Evolutionary conservation across 441 rosid genomes (phyloP).

Genomic region (Brassica balearica): DNA sequence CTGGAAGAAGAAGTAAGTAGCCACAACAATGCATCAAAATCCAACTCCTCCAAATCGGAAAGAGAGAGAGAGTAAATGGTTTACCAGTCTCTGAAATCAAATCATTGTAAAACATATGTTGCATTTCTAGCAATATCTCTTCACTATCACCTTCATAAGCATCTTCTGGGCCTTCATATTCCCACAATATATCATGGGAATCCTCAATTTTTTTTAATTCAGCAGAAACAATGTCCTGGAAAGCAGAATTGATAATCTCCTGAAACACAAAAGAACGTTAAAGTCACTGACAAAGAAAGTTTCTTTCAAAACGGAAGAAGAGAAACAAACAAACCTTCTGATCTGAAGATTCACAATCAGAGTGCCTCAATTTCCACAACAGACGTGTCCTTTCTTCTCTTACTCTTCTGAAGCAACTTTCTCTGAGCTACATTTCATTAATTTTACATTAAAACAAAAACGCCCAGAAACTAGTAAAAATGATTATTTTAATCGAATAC

Average conservation of each 20-base stretch:
- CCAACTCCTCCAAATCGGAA: constrained; percentile 2
- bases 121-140: constrained; percentile 89
- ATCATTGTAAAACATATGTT: constrained; percentile 86
- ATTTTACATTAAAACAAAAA: neutral
- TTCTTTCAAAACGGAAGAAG: neutral
- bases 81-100: constrained; percentile 49
- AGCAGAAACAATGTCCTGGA: constrained; percentile 71
- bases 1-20: constrained; percentile 50
- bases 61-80: neutral
- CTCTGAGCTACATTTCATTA: constrained; percentile 62
- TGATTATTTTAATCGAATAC: neutral
- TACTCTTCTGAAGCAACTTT: constrained; percentile 74
- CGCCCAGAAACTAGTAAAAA: neutral
- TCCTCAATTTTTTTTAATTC: constrained; percentile 68
- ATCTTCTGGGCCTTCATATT: constrained; percentile 73
- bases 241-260: constrained; percentile 67
- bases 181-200: constrained; percentile 76
- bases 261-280: constrained; percentile 43
- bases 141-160: constrained; percentile 80
- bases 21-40: neutral
- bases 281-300: constrained; percentile 11
- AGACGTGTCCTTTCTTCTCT: constrained; percentile 72
- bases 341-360: constrained; percentile 52
- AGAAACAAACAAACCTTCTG: constrained; percentile 53
- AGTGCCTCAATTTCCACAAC: constrained; percentile 79